Conservation (phyloP, 2,329 filamentous ascomycete species). For the Fusarium austroafricanum region DNA sequence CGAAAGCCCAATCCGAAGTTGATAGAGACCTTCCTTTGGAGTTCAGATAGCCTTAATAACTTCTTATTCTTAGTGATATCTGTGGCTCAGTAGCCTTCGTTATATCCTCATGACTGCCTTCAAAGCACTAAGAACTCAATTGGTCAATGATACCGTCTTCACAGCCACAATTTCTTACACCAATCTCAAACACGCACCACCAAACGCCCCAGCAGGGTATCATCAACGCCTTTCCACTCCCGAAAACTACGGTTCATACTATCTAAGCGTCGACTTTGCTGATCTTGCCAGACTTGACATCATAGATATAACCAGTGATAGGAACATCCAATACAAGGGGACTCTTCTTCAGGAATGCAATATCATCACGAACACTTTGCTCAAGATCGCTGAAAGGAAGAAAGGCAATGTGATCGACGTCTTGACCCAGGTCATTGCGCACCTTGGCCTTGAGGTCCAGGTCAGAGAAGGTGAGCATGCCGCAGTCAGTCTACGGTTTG, state of each 20-base stretch:
- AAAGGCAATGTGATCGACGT: slow-evolving; percentile 69
- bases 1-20: too few species aligned
- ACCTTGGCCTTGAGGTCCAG: slow-evolving; percentile 66
- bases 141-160: too few species aligned
- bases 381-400: slow-evolving; percentile 73
- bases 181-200: too few species aligned
- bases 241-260: not conserved
- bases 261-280: slow-evolving; percentile 38
- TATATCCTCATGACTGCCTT: too few species aligned
- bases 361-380: slow-evolving; percentile 72
- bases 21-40: too few species aligned
- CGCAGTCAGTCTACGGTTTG: slow-evolving; percentile 51
- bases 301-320: slow-evolving; percentile 81
- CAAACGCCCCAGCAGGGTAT: not conserved
- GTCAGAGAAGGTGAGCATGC: slow-evolving; percentile 76
- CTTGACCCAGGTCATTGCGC: slow-evolving; percentile 66
- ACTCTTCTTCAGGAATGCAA: slow-evolving; percentile 69
- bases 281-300: slow-evolving; percentile 76
- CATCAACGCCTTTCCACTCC: not conserved
- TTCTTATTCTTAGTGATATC: too few species aligned
- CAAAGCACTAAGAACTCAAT: too few species aligned
- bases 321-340: slow-evolving; percentile 71
- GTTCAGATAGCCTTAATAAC: too few species aligned
- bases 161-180: too few species aligned
- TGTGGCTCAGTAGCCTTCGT: too few species aligned